Conservation (phyloP, 163 green algal species). For the Scenedesmus sp. region DNA sequence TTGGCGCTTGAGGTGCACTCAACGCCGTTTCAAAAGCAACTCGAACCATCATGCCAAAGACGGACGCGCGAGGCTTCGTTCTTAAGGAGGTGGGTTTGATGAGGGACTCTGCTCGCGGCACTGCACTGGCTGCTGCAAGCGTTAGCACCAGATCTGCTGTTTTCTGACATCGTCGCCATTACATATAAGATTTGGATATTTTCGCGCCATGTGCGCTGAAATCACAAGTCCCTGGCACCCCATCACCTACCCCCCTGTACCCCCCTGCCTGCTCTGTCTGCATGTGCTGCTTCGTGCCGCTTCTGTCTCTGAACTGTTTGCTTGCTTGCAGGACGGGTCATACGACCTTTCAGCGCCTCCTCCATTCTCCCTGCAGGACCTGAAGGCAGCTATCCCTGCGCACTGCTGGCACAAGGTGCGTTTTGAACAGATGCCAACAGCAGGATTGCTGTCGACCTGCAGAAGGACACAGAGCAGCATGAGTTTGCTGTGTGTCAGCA, state of each 20-base stretch:
- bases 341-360: constrained; percentile 59
- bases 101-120: neutral
- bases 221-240: neutral
- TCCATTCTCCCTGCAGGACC: constrained; percentile 57
- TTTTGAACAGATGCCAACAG: neutral
- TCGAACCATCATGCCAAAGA: neutral
- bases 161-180: neutral
- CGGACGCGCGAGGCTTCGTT: constrained; percentile 46
- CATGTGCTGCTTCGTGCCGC: neutral
- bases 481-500: neutral
- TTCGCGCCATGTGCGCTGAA: neutral
- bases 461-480: neutral
- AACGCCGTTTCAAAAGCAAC: neutral
- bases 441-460: neutral
- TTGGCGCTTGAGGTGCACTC: neutral
- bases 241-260: neutral
- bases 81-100: constrained; percentile 43
- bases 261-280: neutral
- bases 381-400: constrained; percentile 56
- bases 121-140: constrained; percentile 4
- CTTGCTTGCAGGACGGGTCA: constrained; percentile 48
- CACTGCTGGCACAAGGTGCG: constrained; percentile 54
- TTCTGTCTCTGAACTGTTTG: neutral
- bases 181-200: neutral
- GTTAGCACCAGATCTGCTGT: neutral